phyloP scores from a whole-genome alignment of 73 alveolate species.

The Paramecium biaurelia region DNA sequence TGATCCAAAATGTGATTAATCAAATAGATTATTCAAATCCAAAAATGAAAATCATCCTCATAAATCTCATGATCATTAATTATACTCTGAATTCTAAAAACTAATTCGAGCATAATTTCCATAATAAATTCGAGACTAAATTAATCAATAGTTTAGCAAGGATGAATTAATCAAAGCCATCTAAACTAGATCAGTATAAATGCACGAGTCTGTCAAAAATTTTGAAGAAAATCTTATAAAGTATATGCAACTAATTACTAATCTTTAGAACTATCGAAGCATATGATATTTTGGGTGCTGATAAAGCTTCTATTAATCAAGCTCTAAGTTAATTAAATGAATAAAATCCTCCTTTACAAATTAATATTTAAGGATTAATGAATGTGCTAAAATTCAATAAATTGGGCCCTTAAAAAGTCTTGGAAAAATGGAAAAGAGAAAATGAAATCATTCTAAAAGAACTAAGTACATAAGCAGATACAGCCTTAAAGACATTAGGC shows the following conservation, averaged over 20 bases:
- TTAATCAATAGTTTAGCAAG: not conserved
- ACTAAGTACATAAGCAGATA: constrained; percentile 10
- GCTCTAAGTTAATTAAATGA: not conserved
- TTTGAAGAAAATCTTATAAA: not conserved
- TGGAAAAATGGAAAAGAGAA: constrained; percentile 31
- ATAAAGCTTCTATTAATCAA: not conserved
- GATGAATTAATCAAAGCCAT: constrained; percentile 16
- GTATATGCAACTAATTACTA: not conserved
- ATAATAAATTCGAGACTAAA: not conserved
- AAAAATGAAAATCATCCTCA: constrained; percentile 9
- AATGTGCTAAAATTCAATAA: constrained; percentile 11
- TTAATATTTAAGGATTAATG: constrained; percentile 11
- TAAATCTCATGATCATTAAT: not conserved
- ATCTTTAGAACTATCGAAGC: constrained; percentile 18
- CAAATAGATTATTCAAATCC: not conserved
- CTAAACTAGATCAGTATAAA: not conserved
- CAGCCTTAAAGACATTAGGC: not conserved
- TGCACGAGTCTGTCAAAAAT: not conserved
- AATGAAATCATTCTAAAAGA: constrained; percentile 11
- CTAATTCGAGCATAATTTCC: not conserved
- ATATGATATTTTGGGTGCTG: constrained; percentile 39
- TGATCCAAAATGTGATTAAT: constrained; percentile 11
- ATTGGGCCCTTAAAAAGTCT: constrained; percentile 30
- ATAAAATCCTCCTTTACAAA: not conserved
- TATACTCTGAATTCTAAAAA: not conserved